These are phyloP conservation scores for Boletus reticulatus DNA, from an alignment of 768 basidiomycete species.

Conservation along the genomic window DNA sequence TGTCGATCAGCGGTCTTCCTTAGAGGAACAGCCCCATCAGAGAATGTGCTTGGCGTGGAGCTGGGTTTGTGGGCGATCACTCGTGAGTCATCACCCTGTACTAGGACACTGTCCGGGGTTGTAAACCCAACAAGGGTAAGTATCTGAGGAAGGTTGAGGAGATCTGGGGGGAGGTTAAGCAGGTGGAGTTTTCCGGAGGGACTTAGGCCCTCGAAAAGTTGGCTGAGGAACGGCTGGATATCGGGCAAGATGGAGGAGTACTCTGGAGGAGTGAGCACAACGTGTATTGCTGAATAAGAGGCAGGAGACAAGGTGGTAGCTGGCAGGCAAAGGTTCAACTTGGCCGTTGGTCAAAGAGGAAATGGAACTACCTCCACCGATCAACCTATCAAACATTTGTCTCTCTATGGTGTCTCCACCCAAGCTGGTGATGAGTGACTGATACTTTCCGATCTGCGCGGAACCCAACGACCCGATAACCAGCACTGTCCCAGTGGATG, in stretches of 20 bases:
- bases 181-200: constrained; percentile 72
- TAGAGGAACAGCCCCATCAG: constrained; percentile 41
- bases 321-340: constrained; percentile 26
- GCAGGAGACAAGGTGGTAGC: constrained; percentile 56
- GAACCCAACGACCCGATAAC: constrained; percentile 78
- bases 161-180: constrained; percentile 46
- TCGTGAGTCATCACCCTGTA: constrained; percentile 34
- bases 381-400: constrained; percentile 78
- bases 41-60: constrained; percentile 33
- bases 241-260: constrained; percentile 57
- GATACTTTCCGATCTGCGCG: constrained; percentile 78
- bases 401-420: constrained; percentile 60
- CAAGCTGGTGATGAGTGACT: constrained; percentile 61
- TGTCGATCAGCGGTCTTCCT: constrained; percentile 56
- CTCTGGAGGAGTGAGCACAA: constrained; percentile 62
- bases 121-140: constrained; percentile 67
- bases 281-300: constrained; percentile 62
- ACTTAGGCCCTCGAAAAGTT: constrained; percentile 56
- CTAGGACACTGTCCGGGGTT: constrained; percentile 42
- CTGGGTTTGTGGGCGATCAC: constrained; percentile 74
- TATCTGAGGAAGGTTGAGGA: constrained; percentile 50
- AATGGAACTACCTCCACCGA: constrained; percentile 63
- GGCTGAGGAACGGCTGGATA: constrained; percentile 53
- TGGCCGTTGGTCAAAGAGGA: constrained; percentile 1
- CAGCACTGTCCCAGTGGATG: constrained; percentile 50